Conservation (phyloP, 139 green algal genomes). For the Chlamydomonas incerta region DNA sequence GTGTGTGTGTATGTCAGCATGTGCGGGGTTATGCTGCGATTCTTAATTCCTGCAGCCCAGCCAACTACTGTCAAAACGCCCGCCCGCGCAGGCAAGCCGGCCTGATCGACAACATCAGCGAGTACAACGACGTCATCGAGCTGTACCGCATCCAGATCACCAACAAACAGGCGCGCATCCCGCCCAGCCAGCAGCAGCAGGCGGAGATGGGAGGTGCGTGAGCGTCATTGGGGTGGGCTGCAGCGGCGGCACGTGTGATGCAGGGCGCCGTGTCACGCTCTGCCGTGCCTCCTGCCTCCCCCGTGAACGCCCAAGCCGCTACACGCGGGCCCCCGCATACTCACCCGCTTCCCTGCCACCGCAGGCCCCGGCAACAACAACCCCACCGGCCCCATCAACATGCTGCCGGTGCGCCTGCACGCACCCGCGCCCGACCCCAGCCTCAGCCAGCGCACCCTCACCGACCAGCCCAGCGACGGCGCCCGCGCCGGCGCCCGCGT, state of each 20-base stretch:
- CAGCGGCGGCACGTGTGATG: not conserved
- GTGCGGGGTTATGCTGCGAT: too few relatives aligned
- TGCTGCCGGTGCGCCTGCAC: slow-evolving; percentile 17
- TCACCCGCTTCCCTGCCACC: not conserved
- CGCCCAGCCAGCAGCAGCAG: slow-evolving; percentile 17
- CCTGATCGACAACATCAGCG: slow-evolving; percentile 42
- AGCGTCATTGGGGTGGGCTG: not conserved
- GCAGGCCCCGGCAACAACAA: slow-evolving; percentile 26
- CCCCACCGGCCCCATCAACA: slow-evolving; percentile 40
- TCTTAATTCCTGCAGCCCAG: too few relatives aligned
- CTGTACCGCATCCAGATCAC: slow-evolving; percentile 38
- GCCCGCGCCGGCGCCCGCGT: slow-evolving; percentile 8
- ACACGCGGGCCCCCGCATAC: too few relatives aligned
- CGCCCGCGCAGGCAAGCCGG: slow-evolving; percentile 23
- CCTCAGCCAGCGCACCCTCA: not conserved
- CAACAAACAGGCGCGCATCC: slow-evolving; percentile 41
- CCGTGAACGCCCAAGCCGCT: too few relatives aligned
- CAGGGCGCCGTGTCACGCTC: too few relatives aligned
- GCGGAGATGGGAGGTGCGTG: not conserved
- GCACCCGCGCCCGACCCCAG: not conserved
- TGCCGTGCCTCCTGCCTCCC: too few relatives aligned
- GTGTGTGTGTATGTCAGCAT: too few relatives aligned
- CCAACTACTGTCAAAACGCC: too few relatives aligned
- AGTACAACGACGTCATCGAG: slow-evolving; percentile 51
- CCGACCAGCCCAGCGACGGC: not conserved